A percentile compares a stretch with the other conserved stretches of the same genome.
phyloP scores from a whole-genome alignment of 148 eudicot species.

The Salicornia ramosissima region DNA sequence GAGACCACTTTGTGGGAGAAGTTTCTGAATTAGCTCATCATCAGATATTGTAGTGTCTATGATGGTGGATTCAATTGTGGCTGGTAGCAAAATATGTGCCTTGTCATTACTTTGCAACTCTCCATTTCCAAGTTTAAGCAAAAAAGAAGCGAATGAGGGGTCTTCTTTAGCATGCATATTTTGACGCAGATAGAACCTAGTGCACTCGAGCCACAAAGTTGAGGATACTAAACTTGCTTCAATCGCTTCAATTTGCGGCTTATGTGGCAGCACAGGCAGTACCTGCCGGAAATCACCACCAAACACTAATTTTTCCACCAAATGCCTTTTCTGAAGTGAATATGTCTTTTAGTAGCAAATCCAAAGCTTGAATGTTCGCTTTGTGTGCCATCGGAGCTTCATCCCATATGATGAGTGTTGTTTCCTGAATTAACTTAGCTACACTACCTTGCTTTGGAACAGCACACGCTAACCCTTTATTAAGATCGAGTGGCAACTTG shows the following conservation, averaged over 20 bases:
- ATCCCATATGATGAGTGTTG: too few species aligned
- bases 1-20: background rate
- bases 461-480: too few species aligned
- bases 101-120: background rate
- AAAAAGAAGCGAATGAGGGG: background rate
- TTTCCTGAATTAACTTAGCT: background rate
- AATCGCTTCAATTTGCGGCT: too few species aligned
- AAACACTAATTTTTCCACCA: too few species aligned
- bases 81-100: background rate
- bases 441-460: background rate
- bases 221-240: too few species aligned
- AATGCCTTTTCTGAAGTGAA: too few species aligned
- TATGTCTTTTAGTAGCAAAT: too few species aligned
- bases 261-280: too few species aligned
- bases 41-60: background rate
- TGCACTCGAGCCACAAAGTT: too few species aligned
- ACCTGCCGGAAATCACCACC: too few species aligned
- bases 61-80: background rate
- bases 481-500: background rate
- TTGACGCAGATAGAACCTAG: too few species aligned
- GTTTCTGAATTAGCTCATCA: background rate
- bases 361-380: background rate
- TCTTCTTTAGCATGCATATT: background rate
- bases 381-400: background rate
- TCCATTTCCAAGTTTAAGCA: constrained; percentile 1